Evolutionary conservation across 2,329 filamentous ascomycete species (phyloP).

Genomic region (Hypoxylon sp.): DNA sequence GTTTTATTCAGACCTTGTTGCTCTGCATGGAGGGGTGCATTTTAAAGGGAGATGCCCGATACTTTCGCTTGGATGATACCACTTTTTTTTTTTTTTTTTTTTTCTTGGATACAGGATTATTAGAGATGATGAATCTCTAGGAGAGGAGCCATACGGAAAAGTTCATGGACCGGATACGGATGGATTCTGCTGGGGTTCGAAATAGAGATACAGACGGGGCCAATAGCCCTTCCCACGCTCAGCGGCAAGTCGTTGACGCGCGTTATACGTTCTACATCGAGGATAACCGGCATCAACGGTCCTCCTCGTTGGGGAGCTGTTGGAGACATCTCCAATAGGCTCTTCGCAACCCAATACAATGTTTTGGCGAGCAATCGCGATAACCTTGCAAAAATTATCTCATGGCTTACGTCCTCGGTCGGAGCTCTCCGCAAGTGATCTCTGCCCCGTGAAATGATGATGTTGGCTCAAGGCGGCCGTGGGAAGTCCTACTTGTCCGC

Average conservation of each 20-base stretch:
- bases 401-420: not conserved
- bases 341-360: constrained; percentile 43
- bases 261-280: constrained; percentile 43
- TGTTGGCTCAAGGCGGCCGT: constrained; percentile 1
- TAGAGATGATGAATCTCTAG: constrained; percentile 33
- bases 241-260: constrained; percentile 34
- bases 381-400: constrained; percentile 25
- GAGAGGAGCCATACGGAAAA: constrained; percentile 31
- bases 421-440: constrained; percentile 16
- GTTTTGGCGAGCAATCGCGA: constrained; percentile 37
- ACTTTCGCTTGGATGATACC: constrained; percentile 49
- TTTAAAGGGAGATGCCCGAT: constrained; percentile 36
- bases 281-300: constrained; percentile 37
- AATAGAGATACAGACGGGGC: constrained; percentile 42
- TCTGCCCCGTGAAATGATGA: constrained; percentile 15
- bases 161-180: constrained; percentile 34
- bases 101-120: constrained; percentile 29
- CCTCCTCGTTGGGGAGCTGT: constrained; percentile 37
- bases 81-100: constrained; percentile 34
- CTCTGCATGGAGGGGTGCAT: constrained; percentile 38
- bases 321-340: constrained; percentile 37
- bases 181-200: constrained; percentile 38
- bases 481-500: constrained; percentile 21
- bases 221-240: constrained; percentile 39
- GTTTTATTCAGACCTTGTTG: constrained; percentile 39